phyloP scores from a whole-genome alignment of 2,329 filamentous ascomycete species.

The Arthrobotrys pseudoclavata region DNA sequence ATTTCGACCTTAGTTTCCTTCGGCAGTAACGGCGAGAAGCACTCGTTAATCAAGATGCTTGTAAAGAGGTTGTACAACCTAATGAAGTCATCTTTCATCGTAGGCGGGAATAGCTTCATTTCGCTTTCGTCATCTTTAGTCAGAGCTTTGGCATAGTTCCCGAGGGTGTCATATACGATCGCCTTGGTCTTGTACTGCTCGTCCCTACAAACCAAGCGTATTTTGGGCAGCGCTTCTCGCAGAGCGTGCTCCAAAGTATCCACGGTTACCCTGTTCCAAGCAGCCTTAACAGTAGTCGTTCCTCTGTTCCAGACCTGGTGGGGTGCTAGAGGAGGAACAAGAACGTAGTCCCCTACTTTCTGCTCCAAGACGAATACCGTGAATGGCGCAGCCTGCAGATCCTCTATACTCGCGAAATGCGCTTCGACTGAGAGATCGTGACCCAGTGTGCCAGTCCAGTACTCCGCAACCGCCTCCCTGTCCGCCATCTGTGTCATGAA shows the following conservation, averaged over 20 bases:
- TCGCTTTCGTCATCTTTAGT: slow-evolving; percentile 42
- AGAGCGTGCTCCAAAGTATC: slow-evolving; percentile 90
- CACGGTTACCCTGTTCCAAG: slow-evolving; percentile 95
- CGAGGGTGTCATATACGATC: slow-evolving; percentile 87
- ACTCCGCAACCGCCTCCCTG: slow-evolving; percentile 88
- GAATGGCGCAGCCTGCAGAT: slow-evolving; percentile 95
- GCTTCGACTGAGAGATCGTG: slow-evolving; percentile 98
- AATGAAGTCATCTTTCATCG: slow-evolving; percentile 79
- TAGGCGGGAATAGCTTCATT: slow-evolving; percentile 34
- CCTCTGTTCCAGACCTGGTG: slow-evolving; percentile 99
- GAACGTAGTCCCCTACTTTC: slow-evolving; percentile 87
- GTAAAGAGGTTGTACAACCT: slow-evolving; percentile 83
- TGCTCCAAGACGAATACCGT: slow-evolving; percentile 94
- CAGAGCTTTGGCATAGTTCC: slow-evolving; percentile 78
- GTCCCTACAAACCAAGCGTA: slow-evolving; percentile 91
- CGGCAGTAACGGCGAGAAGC: slow-evolving; percentile 76
- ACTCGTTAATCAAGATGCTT: slow-evolving; percentile 84
- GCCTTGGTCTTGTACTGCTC: slow-evolving; percentile 99
- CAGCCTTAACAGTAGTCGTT: slow-evolving; percentile 95
- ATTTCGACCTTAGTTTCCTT: slow-evolving; percentile 73
- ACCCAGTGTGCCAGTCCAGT: slow-evolving; percentile 90
- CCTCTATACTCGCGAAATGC: slow-evolving; percentile 94
- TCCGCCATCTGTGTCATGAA: slow-evolving; percentile 99
- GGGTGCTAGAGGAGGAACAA: slow-evolving; percentile 91
- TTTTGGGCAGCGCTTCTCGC: slow-evolving; percentile 87